Evolutionary conservation across 148 eudicot genomes (phyloP).

Genomic region (Vaccinium corymbosum): DNA sequence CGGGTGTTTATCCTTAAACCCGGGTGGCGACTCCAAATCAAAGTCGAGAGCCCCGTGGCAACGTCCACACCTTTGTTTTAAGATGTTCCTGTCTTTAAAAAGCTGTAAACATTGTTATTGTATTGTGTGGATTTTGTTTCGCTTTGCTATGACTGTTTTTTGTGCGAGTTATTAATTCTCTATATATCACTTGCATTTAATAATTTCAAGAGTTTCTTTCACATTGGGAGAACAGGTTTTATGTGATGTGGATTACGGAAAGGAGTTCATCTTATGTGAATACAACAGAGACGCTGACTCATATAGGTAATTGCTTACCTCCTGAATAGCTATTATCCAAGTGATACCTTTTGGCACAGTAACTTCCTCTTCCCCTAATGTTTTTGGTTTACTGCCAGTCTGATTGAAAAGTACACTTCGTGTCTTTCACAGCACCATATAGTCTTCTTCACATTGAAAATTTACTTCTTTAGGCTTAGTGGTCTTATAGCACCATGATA

Average conservation of each 20-base stretch:
- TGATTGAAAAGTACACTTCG: not conserved
- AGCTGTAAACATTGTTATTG: not conserved
- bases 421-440: constrained; percentile 10
- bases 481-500: not conserved
- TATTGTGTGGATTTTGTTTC: not conserved
- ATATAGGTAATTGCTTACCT: constrained; percentile 54
- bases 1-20: no score
- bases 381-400: not conserved
- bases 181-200: not conserved
- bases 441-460: not conserved
- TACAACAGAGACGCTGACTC: constrained; percentile 99
- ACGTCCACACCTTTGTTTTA: not conserved
- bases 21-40: no score
- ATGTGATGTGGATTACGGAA: constrained; percentile 67
- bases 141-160: not conserved
- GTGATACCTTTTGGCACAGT: not conserved
- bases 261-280: constrained; percentile 88
- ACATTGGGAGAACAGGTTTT: constrained; percentile 49
- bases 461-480: not conserved
- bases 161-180: not conserved
- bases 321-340: not conserved
- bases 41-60: no score
- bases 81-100: not conserved
- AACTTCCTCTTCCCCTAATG: not conserved
- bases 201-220: constrained; percentile 2